phyloP scores from a whole-genome alignment of 2,329 filamentous ascomycete genomes.

The Orbilia ellipsospora region DNA sequence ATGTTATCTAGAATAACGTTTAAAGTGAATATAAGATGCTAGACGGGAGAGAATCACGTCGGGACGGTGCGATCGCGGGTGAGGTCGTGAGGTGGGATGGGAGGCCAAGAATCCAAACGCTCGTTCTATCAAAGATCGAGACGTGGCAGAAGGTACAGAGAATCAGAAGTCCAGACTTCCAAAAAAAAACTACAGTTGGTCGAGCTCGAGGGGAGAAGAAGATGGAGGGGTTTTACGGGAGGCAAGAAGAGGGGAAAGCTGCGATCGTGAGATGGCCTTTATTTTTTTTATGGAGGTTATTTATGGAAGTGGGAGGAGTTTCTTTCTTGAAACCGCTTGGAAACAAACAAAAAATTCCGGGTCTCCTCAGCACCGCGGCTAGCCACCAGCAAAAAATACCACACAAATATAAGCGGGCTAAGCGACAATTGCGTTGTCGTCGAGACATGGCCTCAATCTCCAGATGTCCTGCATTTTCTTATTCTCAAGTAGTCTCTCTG shows the following conservation, averaged over 20 bases:
- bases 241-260: slow-evolving; percentile 3
- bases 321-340: slow-evolving; percentile 46
- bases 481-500: too few relatives aligned
- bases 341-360: slow-evolving; percentile 49
- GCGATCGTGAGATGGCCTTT: slow-evolving; percentile 13
- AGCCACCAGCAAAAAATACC: slow-evolving; percentile 38
- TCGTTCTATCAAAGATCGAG: slow-evolving; percentile 55
- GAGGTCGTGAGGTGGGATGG: slow-evolving; percentile 14
- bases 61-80: background rate
- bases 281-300: slow-evolving; percentile 36
- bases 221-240: background rate
- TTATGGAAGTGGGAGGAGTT: slow-evolving; percentile 48
- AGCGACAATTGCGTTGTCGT: slow-evolving; percentile 40
- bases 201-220: slow-evolving; percentile 27
- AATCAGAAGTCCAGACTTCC: slow-evolving; percentile 52
- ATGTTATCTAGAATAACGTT: slow-evolving; percentile 7
- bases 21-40: background rate
- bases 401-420: slow-evolving; percentile 42
- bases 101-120: slow-evolving; percentile 41
- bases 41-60: background rate
- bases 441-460: background rate
- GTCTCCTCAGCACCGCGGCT: slow-evolving; percentile 38
- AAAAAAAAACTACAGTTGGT: slow-evolving; percentile 9
- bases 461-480: background rate
- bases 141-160: slow-evolving; percentile 33